Conservation (phyloP, 768 basidiomycete species). For the Boletales sp. region DNA sequence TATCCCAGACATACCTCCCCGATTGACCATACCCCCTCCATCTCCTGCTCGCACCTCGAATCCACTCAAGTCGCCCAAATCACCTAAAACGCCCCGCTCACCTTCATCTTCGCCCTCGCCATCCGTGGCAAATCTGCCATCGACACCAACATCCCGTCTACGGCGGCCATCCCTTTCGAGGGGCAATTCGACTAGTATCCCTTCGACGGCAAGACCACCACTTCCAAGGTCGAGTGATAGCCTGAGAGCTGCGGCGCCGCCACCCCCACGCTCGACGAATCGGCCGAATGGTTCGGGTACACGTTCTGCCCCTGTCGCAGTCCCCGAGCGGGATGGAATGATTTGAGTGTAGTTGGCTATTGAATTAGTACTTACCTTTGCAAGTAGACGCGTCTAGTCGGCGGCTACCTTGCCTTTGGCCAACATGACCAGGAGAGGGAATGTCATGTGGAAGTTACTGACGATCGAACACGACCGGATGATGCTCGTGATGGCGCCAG, state of each 20-base stretch:
- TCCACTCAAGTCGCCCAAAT: conserved; percentile 3
- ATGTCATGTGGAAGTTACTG: conserved; percentile 80
- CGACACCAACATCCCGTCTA: conserved; percentile 27
- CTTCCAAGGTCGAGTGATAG: conserved; percentile 25
- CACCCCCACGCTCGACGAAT: conserved; percentile 63
- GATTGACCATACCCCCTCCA: conserved; percentile 18
- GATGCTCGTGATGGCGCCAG: conserved; percentile 90
- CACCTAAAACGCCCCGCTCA: neutral
- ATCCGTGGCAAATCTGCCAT: conserved; percentile 12
- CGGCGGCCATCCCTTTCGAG: conserved; percentile 24
- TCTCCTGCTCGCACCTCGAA: conserved; percentile 14
- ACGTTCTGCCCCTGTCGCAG: conserved; percentile 48
- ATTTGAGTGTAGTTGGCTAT: conserved; percentile 35
- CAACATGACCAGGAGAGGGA: conserved; percentile 75
- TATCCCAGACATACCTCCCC: conserved; percentile 25
- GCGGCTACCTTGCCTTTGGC: conserved; percentile 55
- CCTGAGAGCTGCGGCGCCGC: conserved; percentile 45
- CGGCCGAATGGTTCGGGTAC: conserved; percentile 53
- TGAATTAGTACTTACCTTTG: too few relatives aligned
- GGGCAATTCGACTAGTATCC: conserved; percentile 26
- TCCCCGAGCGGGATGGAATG: conserved; percentile 61
- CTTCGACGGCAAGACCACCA: conserved; percentile 18
- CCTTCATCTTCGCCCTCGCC: conserved; percentile 15
- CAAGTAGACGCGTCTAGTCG: too few relatives aligned
- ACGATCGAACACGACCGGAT: conserved; percentile 98